Conservation (phyloP, 495 filamentous ascomycete species). For the Penicillium verhagenii region DNA sequence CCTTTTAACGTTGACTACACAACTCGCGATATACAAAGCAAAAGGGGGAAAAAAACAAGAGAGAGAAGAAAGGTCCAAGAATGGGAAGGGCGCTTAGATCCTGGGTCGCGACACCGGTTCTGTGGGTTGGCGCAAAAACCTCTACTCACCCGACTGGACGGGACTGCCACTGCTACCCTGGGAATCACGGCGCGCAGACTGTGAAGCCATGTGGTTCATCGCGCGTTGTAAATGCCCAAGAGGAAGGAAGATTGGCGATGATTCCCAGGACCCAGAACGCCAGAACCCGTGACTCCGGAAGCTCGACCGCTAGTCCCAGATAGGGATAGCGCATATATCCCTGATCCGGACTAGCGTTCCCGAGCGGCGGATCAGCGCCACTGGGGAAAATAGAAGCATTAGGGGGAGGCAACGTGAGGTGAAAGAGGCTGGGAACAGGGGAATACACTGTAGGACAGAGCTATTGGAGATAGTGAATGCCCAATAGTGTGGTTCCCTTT, state of each 20-base stretch:
- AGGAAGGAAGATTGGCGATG: constrained; percentile 15
- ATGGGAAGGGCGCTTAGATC: constrained; percentile 5
- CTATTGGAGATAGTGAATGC: neutral
- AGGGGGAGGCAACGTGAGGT: constrained; percentile 8
- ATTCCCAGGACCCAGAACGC: constrained; percentile 16
- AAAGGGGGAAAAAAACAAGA: neutral
- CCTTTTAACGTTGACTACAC: neutral
- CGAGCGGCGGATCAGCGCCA: constrained; percentile 43
- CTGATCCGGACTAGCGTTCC: constrained; percentile 35
- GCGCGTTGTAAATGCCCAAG: constrained; percentile 6
- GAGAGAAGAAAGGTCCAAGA: neutral
- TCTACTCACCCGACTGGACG: constrained; percentile 38
- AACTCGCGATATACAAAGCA: neutral
- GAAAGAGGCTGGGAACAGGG: neutral
- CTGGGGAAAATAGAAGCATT: constrained; percentile 25
- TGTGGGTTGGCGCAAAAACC: constrained; percentile 5
- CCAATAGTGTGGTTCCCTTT: neutral
- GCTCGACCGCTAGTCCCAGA: constrained; percentile 33
- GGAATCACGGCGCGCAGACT: constrained; percentile 34
- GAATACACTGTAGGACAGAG: neutral
- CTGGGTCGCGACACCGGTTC: constrained; percentile 1
- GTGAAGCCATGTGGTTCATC: constrained; percentile 34
- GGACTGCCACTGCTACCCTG: constrained; percentile 39
- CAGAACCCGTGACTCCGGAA: constrained; percentile 47
- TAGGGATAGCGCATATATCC: constrained; percentile 15